Conservation (phyloP, 768 basidiomycete species). For the Mycena vulgaris region DNA sequence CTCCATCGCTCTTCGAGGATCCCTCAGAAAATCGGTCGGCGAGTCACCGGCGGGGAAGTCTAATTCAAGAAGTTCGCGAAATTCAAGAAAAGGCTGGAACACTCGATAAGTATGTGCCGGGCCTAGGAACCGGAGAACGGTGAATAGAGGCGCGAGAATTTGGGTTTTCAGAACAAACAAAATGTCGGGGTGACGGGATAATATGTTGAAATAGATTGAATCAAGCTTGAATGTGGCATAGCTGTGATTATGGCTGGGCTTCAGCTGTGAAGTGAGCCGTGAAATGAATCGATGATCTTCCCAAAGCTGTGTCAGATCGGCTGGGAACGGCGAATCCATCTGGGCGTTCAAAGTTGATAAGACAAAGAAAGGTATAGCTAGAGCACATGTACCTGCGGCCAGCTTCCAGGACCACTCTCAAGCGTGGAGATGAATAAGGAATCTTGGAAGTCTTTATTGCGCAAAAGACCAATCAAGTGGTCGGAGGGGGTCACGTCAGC, state of each 20-base stretch:
- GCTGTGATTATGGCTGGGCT: too few species aligned
- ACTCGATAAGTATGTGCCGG: background rate
- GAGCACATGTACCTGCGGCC: constrained; percentile 1
- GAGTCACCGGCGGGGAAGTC: background rate
- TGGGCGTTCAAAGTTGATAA: background rate
- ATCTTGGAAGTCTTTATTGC: background rate
- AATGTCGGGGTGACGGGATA: too few species aligned
- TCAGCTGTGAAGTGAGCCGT: too few species aligned
- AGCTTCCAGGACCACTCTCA: background rate
- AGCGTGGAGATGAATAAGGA: background rate
- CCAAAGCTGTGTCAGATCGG: constrained; percentile 8
- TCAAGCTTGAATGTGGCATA: too few species aligned
- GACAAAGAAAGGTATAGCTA: background rate
- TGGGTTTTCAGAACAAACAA: too few species aligned
- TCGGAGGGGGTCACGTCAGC: background rate
- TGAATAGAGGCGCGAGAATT: too few species aligned
- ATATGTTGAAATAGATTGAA: too few species aligned
- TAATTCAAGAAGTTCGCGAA: background rate
- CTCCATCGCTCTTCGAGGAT: background rate
- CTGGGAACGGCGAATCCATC: constrained; percentile 1
- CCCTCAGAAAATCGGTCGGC: background rate
- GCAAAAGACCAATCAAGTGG: background rate
- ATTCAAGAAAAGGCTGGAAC: background rate
- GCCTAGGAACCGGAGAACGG: background rate
- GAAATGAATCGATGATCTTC: background rate